These are phyloP conservation scores for Salvia sclarea DNA, from an alignment of 305 asterid species.

Conservation along the genomic window DNA sequence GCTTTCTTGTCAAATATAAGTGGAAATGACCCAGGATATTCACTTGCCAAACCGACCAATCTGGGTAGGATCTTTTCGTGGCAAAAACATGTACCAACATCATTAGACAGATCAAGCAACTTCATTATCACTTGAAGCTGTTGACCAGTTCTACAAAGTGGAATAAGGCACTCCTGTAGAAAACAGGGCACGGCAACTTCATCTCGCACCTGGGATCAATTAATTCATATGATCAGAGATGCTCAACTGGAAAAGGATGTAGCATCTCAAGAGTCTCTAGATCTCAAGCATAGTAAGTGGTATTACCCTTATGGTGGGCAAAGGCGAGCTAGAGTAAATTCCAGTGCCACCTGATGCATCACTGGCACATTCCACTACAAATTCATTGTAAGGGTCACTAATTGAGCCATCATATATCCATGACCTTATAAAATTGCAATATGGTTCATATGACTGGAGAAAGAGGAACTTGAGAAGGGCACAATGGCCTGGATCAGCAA, in stretches of 20 bases:
- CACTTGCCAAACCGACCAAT: slow-evolving; percentile 54
- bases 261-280: slow-evolving; percentile 31
- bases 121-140: slow-evolving; percentile 92
- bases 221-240: slow-evolving; percentile 31
- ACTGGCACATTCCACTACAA: slow-evolving; percentile 67
- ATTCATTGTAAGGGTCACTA: slow-evolving; percentile 81
- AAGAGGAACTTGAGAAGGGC: slow-evolving; percentile 84
- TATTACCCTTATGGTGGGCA: slow-evolving; percentile 73
- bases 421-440: slow-evolving; percentile 80
- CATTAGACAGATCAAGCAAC: slow-evolving; percentile 72
- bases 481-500: slow-evolving; percentile 82
- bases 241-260: slow-evolving; percentile 30
- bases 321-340: slow-evolving; percentile 49
- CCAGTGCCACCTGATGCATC: slow-evolving; percentile 43
- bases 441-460: slow-evolving; percentile 87
- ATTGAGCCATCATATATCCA: slow-evolving; percentile 90
- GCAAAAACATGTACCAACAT: slow-evolving; percentile 51
- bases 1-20: slow-evolving; percentile 72
- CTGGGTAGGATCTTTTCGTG: slow-evolving; percentile 70
- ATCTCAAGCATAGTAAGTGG: slow-evolving; percentile 32
- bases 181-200: slow-evolving; percentile 85
- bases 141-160: slow-evolving; percentile 94
- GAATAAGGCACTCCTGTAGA: slow-evolving; percentile 73
- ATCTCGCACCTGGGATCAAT: slow-evolving; percentile 67
- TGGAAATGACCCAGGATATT: slow-evolving; percentile 58